phyloP scores from a whole-genome alignment of 139 green algal genomes.

The Micractinium conductrix region DNA sequence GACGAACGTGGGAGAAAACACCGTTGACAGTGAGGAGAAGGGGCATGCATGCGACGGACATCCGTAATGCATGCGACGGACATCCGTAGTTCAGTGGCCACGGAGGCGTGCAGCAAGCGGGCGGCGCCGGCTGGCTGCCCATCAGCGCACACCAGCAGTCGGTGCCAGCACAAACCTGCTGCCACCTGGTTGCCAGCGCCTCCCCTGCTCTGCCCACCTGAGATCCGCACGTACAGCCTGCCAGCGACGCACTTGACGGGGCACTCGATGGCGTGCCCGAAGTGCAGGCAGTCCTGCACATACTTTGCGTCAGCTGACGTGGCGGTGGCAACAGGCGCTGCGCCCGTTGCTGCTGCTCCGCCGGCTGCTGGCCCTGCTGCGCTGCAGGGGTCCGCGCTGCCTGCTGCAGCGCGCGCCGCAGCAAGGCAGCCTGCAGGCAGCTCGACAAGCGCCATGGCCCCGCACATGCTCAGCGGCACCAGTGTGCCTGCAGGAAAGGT shows the following conservation, averaged over 20 bases:
- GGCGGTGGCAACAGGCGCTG: slow-evolving; percentile 39
- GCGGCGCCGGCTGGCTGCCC: too few relatives aligned
- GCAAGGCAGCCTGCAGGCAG: background rate
- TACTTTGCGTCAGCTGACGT: slow-evolving; percentile 71
- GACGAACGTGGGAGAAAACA: background rate
- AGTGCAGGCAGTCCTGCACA: slow-evolving; percentile 71
- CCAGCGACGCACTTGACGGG: slow-evolving; percentile 70
- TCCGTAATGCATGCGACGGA: too few relatives aligned
- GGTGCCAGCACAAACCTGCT: too few relatives aligned
- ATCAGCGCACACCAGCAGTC: too few relatives aligned
- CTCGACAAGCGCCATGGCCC: slow-evolving; percentile 23
- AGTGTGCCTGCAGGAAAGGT: background rate
- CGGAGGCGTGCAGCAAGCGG: too few relatives aligned
- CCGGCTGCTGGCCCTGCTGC: background rate
- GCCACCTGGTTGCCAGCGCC: too few relatives aligned
- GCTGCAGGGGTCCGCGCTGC: background rate
- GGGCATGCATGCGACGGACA: too few relatives aligned
- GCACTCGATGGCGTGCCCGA: slow-evolving; percentile 55
- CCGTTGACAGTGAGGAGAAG: too few relatives aligned
- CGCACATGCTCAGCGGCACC: slow-evolving; percentile 20
- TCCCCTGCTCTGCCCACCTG: too few relatives aligned
- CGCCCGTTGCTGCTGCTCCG: background rate
- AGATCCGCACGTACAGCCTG: slow-evolving; percentile 69
- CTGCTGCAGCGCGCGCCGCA: background rate
- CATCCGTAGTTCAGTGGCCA: too few relatives aligned